Evolutionary conservation across 108 stramenopile species (phyloP).

Genomic region (Cyclotella distinguenda): DNA sequence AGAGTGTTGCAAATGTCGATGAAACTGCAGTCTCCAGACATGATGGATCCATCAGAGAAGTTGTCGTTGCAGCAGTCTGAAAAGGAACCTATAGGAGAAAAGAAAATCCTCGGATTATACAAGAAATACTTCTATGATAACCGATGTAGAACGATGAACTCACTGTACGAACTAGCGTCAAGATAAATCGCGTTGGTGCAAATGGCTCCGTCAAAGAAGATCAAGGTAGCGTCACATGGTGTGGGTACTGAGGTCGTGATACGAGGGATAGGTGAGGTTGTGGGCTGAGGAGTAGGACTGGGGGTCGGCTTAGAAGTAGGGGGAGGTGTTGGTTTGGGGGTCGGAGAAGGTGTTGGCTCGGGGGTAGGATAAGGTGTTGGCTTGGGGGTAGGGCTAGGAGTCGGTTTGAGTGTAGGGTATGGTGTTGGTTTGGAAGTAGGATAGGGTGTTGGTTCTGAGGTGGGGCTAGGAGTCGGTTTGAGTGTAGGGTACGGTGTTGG

Average conservation of each 20-base stretch:
- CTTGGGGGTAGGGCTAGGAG: not conserved
- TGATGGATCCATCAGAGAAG: not conserved
- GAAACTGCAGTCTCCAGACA: not conserved
- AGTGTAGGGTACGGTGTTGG: not conserved
- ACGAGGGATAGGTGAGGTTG: not conserved
- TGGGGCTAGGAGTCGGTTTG: not conserved
- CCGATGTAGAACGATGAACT: not conserved
- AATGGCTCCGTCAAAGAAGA: not conserved
- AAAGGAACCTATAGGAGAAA: not conserved
- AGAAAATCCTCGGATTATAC: not conserved
- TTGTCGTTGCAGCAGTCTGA: constrained; percentile 4
- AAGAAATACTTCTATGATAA: not conserved
- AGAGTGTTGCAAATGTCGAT: constrained; percentile 7
- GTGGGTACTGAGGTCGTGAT: not conserved
- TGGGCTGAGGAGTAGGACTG: not conserved
- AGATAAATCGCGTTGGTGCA: not conserved
- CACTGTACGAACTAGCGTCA: not conserved
- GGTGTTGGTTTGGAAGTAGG: not conserved
- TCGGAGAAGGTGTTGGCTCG: not conserved
- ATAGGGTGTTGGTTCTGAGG: not conserved
- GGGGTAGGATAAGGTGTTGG: not conserved
- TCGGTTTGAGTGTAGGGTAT: not conserved
- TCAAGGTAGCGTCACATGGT: not conserved
- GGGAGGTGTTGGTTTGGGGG: not conserved
- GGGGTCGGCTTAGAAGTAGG: no score